phyloP scores from a whole-genome alignment of 164 flowering plant genomes.

The Protea cynaroides region DNA sequence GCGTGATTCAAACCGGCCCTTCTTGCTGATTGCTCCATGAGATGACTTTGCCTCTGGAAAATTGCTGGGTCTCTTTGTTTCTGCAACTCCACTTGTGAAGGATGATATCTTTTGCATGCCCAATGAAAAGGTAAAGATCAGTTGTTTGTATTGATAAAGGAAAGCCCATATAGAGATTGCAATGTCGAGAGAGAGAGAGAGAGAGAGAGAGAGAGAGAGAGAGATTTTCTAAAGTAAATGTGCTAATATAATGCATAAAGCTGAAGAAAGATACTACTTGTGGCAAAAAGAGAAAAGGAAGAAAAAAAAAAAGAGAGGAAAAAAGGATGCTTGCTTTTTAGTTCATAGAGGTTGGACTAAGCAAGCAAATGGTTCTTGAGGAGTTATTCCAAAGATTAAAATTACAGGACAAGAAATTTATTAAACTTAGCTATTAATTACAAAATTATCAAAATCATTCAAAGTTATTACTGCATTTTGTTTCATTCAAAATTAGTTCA shows the following conservation, averaged over 20 bases:
- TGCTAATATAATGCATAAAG: not conserved
- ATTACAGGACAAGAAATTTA: too few species aligned
- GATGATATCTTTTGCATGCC: slow-evolving; percentile 24
- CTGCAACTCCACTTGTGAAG: slow-evolving; percentile 38
- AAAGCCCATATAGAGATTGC: not conserved
- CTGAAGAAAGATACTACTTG: not conserved
- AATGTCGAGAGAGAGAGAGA: too few species aligned
- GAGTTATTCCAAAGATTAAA: too few species aligned
- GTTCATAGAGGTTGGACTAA: not conserved
- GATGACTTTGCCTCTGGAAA: slow-evolving; percentile 39
- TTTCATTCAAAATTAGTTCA: too few species aligned
- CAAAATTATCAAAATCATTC: too few species aligned
- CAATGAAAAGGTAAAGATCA: not conserved
- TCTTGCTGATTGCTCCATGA: slow-evolving; percentile 42
- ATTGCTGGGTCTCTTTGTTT: slow-evolving; percentile 47
- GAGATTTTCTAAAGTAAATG: not conserved
- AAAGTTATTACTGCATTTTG: not conserved
- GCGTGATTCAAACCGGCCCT: slow-evolving; percentile 61
- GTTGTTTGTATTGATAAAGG: not conserved
- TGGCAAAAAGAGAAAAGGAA: not conserved
- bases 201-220: too few species aligned
- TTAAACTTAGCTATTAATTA: too few species aligned
- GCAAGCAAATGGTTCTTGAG: too few species aligned
- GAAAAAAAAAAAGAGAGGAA: not conserved
- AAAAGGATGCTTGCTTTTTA: not conserved